Evolutionary conservation across 116 monocot genomes (phyloP).

Genomic region (Trichopus zeylanicus): DNA sequence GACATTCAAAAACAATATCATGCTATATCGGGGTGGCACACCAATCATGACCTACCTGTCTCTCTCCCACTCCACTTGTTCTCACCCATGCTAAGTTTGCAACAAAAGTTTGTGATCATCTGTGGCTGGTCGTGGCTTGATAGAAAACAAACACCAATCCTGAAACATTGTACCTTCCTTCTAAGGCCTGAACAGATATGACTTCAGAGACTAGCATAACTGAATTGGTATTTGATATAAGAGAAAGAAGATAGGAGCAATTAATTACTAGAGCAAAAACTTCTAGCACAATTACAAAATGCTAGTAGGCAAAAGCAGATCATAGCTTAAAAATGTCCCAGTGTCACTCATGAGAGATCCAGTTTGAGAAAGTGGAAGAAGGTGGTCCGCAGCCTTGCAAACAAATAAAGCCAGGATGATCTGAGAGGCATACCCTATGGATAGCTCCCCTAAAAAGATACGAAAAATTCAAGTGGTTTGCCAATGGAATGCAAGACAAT

Average conservation of each 20-base stretch:
- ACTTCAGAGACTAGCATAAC: no score
- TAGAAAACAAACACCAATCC: no score
- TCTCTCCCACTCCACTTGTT: no score
- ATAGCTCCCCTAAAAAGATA: neutral
- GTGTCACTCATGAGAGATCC: neutral
- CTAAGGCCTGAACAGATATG: neutral
- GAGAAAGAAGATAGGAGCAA: neutral
- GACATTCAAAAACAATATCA: no score
- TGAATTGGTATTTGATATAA: no score
- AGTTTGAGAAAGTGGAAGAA: neutral
- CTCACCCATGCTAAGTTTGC: no score
- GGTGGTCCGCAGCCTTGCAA: slow-evolving; percentile 1
- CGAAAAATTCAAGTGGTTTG: neutral
- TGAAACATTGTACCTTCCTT: no score
- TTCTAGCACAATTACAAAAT: neutral
- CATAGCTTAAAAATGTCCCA: no score
- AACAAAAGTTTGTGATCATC: no score
- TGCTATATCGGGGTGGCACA: no score
- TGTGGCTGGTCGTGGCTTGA: no score
- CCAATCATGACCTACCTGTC: neutral
- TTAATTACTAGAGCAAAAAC: neutral
- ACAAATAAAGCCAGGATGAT: neutral
- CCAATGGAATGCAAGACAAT: neutral
- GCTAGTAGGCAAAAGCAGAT: no score
- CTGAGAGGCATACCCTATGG: neutral